Evolutionary conservation across 257 asterid genomes (phyloP).

Genomic region (Lantana camara): DNA sequence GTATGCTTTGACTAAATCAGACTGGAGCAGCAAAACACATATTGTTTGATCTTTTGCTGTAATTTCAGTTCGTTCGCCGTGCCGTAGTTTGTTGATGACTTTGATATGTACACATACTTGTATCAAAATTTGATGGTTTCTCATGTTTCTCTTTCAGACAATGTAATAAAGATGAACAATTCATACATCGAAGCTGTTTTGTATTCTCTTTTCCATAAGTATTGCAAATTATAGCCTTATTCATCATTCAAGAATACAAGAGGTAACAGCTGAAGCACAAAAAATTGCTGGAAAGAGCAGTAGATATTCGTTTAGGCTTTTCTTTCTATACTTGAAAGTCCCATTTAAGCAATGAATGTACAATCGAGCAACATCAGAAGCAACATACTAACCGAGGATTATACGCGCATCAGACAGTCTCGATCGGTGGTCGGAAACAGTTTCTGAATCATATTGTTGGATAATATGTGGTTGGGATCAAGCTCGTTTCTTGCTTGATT

Average conservation of each 20-base stretch:
- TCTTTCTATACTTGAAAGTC: conserved; percentile 19
- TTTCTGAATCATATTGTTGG: conserved; percentile 77
- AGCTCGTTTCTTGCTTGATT: conserved; percentile 78
- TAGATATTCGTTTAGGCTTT: neutral
- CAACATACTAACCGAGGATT: conserved; percentile 18
- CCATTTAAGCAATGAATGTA: conserved; percentile 10
- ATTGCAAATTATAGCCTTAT: conserved; percentile 16
- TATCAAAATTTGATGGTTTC: neutral
- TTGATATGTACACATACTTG: neutral
- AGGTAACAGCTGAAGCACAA: no score
- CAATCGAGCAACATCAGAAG: conserved; percentile 5
- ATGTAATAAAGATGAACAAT: conserved; percentile 13
- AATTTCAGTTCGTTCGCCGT: neutral
- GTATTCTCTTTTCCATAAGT: neutral
- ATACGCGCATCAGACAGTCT: conserved; percentile 33
- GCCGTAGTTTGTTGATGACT: no score
- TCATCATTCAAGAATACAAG: conserved; percentile 19
- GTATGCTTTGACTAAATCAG: conserved; percentile 46
- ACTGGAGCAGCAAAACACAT: neutral
- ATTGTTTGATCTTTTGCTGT: neutral
- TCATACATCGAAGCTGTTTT: no score
- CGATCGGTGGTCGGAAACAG: conserved; percentile 58
- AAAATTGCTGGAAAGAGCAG: conserved; percentile 9
- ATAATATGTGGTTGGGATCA: conserved; percentile 75
- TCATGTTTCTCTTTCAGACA: neutral